A percentile compares a stretch with the other conserved stretches of the same genome.
These are phyloP conservation scores for Barbatosphaeria neglecta DNA, from an alignment of 495 filamentous ascomycete species.

Conservation along the genomic window DNA sequence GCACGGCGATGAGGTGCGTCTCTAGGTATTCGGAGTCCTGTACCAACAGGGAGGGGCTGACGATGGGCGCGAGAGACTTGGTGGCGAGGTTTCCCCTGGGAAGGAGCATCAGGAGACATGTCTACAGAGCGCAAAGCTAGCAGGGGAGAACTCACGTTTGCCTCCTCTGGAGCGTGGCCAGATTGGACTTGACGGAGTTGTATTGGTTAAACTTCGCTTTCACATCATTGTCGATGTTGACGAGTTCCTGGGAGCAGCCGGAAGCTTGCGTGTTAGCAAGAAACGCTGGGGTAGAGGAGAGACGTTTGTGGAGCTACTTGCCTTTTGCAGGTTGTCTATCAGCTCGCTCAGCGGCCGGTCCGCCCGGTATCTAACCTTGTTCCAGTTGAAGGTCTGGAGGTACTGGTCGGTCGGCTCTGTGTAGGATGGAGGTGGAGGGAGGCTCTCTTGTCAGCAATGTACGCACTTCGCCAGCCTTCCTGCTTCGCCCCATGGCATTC, in stretches of 20 bases:
- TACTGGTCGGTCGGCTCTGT: conserved; percentile 93
- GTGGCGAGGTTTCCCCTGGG: conserved; percentile 84
- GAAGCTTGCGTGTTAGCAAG: conserved; percentile 9
- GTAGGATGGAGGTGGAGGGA: conserved; percentile 1
- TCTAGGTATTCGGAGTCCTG: conserved; percentile 92
- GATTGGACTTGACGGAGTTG: conserved; percentile 73
- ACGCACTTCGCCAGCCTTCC: too few relatives aligned
- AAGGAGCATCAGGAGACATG: neutral
- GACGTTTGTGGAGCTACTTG: neutral
- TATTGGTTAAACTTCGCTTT: conserved; percentile 88
- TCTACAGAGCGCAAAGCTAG: conserved; percentile 7
- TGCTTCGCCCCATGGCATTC: too few relatives aligned
- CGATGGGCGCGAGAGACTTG: conserved; percentile 78
- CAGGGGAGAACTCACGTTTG: conserved; percentile 52
- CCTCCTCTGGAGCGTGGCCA: conserved; percentile 69
- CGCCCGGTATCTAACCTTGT: conserved; percentile 89
- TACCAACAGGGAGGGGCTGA: conserved; percentile 66
- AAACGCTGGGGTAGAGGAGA: too few relatives aligned
- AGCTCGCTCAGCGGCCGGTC: conserved; percentile 80
- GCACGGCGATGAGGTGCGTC: conserved; percentile 85
- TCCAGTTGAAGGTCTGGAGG: conserved; percentile 81
- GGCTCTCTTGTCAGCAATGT: neutral
- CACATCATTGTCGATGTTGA: conserved; percentile 85
- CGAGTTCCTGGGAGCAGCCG: conserved; percentile 50
- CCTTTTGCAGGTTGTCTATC: conserved; percentile 78